phyloP scores from a whole-genome alignment of 2,329 filamentous ascomycete species.

The Blumeria graminis region DNA sequence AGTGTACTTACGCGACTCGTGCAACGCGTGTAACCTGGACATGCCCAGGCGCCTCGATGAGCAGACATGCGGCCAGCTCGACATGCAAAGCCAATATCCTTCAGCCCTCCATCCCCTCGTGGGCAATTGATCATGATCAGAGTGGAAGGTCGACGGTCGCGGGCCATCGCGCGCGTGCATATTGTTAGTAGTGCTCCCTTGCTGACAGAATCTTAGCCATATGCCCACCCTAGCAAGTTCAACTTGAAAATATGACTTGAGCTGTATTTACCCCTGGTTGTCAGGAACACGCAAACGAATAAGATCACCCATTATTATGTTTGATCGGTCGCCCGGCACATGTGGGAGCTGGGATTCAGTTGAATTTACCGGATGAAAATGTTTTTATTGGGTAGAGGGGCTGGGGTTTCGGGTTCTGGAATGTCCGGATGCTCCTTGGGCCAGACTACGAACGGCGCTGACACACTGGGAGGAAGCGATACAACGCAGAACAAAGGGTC shows the following conservation, averaged over 20 bases:
- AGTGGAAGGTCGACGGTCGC: neutral
- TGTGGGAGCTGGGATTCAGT: neutral
- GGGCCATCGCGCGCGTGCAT: neutral
- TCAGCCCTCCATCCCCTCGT: no score
- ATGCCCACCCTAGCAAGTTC: neutral
- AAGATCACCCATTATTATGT: neutral
- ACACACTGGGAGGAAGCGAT: neutral
- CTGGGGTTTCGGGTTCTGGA: neutral
- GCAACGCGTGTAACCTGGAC: no score
- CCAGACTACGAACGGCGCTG: neutral
- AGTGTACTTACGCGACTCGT: no score
- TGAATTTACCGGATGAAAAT: neutral
- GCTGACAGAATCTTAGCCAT: neutral
- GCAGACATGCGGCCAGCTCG: no score
- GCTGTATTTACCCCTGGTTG: neutral
- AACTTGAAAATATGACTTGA: neutral
- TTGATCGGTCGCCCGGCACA: neutral
- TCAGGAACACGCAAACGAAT: neutral
- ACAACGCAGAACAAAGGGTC: neutral
- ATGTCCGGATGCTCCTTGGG: neutral
- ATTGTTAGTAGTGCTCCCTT: neutral
- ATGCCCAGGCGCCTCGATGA: no score
- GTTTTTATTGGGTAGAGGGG: neutral
- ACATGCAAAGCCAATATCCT: no score
- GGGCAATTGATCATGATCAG: no score